These are phyloP conservation scores for Parietaria judaica DNA, from an alignment of 306 rosid genomes.

Conservation along the genomic window DNA sequence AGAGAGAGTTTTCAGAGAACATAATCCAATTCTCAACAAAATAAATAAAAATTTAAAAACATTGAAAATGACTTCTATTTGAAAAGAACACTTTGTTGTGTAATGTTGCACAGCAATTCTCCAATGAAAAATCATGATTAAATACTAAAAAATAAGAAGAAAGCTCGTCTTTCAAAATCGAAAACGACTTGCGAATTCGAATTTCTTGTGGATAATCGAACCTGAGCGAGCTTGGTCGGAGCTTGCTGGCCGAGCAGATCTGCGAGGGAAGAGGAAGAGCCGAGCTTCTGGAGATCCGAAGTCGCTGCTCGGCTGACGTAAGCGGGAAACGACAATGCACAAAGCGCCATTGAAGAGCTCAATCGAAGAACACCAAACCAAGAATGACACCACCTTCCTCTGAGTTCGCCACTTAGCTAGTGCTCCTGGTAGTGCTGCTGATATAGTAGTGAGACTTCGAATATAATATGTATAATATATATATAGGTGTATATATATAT, in stretches of 20 bases:
- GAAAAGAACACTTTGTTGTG: not conserved
- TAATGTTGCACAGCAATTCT: not conserved
- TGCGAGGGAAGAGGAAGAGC: conserved; percentile 30
- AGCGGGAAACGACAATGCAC: conserved; percentile 43
- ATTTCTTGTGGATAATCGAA: too few relatives aligned
- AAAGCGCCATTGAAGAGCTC: conserved; percentile 71
- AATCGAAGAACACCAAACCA: conserved; percentile 20
- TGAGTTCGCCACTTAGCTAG: not conserved
- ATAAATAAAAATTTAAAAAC: not conserved
- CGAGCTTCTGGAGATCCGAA: conserved; percentile 22
- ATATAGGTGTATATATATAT: too few relatives aligned
- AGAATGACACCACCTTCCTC: conserved; percentile 1
- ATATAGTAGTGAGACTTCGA: too few relatives aligned
- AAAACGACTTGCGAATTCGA: too few relatives aligned
- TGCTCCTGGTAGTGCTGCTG: too few relatives aligned
- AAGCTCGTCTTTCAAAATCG: too few relatives aligned
- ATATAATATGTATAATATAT: too few relatives aligned
- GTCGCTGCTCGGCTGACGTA: conserved; percentile 25
- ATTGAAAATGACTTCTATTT: not conserved
- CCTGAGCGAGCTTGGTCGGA: conserved; percentile 42
- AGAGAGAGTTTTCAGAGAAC: not conserved
- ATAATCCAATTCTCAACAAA: not conserved
- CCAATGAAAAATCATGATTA: not conserved
- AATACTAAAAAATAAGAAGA: not conserved
- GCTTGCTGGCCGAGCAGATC: conserved; percentile 28